These are phyloP conservation scores for Debaryomyces sp. DNA, from an alignment of 1,139 yeast genomes.

Conservation along the genomic window DNA sequence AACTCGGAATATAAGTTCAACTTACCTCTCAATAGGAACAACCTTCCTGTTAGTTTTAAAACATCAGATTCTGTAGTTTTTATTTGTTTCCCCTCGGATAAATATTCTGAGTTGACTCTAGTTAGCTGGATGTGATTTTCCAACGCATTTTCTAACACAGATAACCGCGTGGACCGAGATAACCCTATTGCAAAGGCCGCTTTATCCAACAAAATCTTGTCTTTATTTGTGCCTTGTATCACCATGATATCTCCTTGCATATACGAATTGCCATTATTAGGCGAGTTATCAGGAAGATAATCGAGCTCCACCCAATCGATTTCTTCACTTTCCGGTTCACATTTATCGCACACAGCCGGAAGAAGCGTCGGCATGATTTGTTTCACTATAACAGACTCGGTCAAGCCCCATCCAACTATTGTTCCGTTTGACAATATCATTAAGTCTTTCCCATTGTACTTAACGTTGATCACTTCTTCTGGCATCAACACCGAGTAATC, in stretches of 20 bases:
- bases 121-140: constrained; percentile 69
- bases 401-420: constrained; percentile 79
- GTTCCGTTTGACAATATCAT: constrained; percentile 74
- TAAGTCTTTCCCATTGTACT: constrained; percentile 43
- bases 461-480: constrained; percentile 63
- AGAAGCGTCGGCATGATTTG: constrained; percentile 51
- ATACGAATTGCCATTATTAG: constrained; percentile 36
- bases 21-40: constrained; percentile 76
- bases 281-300: constrained; percentile 25
- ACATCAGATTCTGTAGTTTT: constrained; percentile 65
- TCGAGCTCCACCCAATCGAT: constrained; percentile 74
- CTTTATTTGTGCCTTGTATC: constrained; percentile 51
- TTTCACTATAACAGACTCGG: constrained; percentile 54
- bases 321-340: constrained; percentile 74
- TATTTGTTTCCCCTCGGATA: constrained; percentile 64
- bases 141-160: constrained; percentile 71
- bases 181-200: constrained; percentile 90
- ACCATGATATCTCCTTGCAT: constrained; percentile 73
- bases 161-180: constrained; percentile 82
- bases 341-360: constrained; percentile 36
- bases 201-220: constrained; percentile 65
- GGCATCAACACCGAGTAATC: constrained; percentile 57
- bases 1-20: constrained; percentile 85
- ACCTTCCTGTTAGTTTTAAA: constrained; percentile 68
- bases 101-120: constrained; percentile 61